phyloP scores from a whole-genome alignment of 306 rosid genomes.

The Trifolium pratense region DNA sequence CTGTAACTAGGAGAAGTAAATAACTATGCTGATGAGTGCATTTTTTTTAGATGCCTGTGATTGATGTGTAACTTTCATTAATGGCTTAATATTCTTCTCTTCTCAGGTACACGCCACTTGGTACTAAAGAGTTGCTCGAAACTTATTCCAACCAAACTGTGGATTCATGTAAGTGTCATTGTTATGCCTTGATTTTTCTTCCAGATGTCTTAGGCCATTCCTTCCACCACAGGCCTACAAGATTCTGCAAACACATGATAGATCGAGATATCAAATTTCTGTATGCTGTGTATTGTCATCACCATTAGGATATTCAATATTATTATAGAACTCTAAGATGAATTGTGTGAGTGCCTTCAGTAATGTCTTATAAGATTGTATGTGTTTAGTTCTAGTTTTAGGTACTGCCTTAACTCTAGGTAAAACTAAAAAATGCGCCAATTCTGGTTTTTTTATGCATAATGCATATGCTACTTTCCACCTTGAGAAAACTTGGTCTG shows the following conservation, averaged over 20 bases:
- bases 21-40: not conserved
- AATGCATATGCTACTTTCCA: not conserved
- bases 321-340: slow-evolving; percentile 19
- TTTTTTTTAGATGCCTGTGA: slow-evolving; percentile 24
- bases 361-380: not conserved
- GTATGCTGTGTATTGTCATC: not conserved
- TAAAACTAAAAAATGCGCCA: not conserved
- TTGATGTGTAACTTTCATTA: slow-evolving; percentile 10
- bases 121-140: slow-evolving; percentile 83
- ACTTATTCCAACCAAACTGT: slow-evolving; percentile 67
- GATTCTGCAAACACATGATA: slow-evolving; percentile 10
- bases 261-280: slow-evolving; percentile 17
- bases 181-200: slow-evolving; percentile 15
- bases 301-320: not conserved
- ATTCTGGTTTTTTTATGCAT: slow-evolving; percentile 28
- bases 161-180: slow-evolving; percentile 76
- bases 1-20: not conserved
- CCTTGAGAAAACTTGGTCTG: not conserved
- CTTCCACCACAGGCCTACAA: not conserved
- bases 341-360: not conserved
- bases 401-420: slow-evolving; percentile 11
- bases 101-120: slow-evolving; percentile 83
- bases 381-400: slow-evolving; percentile 1
- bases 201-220: not conserved
- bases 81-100: slow-evolving; percentile 36